Conservation (phyloP, 1,284 basidiomycete species). For the Sanguinoderma infundibulare region DNA sequence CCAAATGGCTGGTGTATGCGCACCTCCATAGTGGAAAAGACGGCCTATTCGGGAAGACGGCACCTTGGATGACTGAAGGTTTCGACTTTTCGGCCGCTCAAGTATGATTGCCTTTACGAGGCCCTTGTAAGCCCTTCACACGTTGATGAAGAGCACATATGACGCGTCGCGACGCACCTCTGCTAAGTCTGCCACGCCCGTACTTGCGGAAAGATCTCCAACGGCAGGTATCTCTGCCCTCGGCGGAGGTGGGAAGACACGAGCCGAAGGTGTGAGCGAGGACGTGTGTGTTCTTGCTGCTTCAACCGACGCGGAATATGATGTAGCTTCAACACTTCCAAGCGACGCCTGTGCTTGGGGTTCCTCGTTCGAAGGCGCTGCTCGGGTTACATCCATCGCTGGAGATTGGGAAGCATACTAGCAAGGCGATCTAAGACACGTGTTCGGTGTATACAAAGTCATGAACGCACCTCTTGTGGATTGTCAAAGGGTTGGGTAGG, state of each 20-base stretch:
- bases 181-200: slow-evolving; percentile 7
- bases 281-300: no score
- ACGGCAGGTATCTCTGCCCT: neutral
- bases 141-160: neutral
- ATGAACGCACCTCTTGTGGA: neutral
- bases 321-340: neutral
- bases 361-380: no score
- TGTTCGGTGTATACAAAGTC: no score
- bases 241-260: neutral
- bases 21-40: slow-evolving; percentile 92
- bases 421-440: neutral
- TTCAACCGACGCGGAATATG: neutral
- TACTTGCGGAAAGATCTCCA: slow-evolving; percentile 8
- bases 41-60: slow-evolving; percentile 89
- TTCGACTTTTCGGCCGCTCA: slow-evolving; percentile 38
- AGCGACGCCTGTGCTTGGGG: neutral
- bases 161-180: slow-evolving; percentile 3
- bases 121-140: neutral
- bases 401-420: neutral
- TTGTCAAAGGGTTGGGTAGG: neutral
- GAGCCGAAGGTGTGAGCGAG: neutral
- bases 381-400: no score
- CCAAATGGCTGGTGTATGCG: slow-evolving; percentile 26
- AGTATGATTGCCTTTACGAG: neutral
- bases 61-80: slow-evolving; percentile 78